Evolutionary conservation across 805 yeast species (phyloP).

Genomic region (Saturnispora ahearnii): DNA sequence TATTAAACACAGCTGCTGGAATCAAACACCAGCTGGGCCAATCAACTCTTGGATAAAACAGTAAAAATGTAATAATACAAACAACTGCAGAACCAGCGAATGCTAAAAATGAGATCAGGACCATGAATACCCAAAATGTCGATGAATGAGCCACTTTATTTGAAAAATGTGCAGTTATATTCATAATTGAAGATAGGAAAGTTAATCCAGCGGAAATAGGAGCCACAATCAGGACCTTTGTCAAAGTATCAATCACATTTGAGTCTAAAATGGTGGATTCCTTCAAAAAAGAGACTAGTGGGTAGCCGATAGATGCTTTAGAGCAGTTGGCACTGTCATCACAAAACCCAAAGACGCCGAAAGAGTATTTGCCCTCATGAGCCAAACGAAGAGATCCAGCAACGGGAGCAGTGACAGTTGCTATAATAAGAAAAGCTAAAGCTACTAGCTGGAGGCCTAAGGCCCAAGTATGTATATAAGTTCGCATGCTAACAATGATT

Average conservation of each 20-base stretch:
- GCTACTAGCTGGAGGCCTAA: constrained; percentile 42
- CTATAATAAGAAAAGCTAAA: constrained; percentile 53
- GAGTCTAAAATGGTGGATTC: constrained; percentile 39
- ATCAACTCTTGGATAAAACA: constrained; percentile 53
- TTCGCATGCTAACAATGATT: constrained; percentile 11
- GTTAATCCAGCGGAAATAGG: constrained; percentile 64
- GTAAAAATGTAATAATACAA: constrained; percentile 45
- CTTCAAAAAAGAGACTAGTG: constrained; percentile 18
- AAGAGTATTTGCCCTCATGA: constrained; percentile 35
- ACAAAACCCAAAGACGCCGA: constrained; percentile 68
- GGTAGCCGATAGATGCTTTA: constrained; percentile 34
- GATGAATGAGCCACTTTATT: constrained; percentile 9
- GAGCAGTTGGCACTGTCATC: constrained; percentile 16
- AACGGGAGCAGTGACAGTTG: constrained; percentile 56
- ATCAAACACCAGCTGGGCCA: constrained; percentile 72
- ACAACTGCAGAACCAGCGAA: constrained; percentile 47
- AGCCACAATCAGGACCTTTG: constrained; percentile 45
- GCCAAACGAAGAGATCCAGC: constrained; percentile 41
- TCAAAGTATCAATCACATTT: constrained; percentile 41
- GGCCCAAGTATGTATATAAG: constrained; percentile 23
- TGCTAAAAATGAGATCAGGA: constrained; percentile 39
- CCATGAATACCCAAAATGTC: constrained; percentile 33
- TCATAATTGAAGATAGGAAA: constrained; percentile 35
- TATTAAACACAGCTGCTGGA: constrained; percentile 52
- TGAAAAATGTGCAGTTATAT: constrained; percentile 21